Evolutionary conservation across 352 stramenopile species (phyloP).

Genomic region (Halophytophthora polymorphica): DNA sequence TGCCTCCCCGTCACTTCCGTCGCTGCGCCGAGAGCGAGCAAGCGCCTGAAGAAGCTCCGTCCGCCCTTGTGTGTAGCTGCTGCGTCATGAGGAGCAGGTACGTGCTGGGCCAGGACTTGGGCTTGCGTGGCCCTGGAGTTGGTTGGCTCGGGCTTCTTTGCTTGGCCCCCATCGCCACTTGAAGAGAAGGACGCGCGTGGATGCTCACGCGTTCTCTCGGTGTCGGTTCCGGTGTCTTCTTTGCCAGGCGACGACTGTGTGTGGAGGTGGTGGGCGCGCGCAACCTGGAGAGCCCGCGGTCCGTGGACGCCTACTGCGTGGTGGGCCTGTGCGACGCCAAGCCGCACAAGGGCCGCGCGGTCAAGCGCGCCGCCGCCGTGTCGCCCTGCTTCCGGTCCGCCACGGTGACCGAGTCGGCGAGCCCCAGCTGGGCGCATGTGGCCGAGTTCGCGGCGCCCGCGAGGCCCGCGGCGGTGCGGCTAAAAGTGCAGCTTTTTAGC

Average conservation of each 20-base stretch:
- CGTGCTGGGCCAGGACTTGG: no score
- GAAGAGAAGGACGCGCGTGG: no score
- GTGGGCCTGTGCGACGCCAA: constrained; percentile 36
- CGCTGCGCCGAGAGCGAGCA: background rate
- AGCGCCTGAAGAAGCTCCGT: background rate
- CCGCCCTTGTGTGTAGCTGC: constrained; percentile 1
- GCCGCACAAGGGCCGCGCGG: constrained; percentile 6
- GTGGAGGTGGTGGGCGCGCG: constrained; percentile 68
- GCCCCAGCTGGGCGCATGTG: constrained; percentile 44
- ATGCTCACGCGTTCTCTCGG: constrained; percentile 5
- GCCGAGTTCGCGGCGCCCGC: constrained; percentile 32
- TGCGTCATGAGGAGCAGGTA: no score
- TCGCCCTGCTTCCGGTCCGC: constrained; percentile 25
- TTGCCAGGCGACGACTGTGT: constrained; percentile 44
- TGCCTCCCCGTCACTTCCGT: background rate
- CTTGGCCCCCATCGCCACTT: no score
- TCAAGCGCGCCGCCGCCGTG: constrained; percentile 1
- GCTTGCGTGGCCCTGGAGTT: no score
- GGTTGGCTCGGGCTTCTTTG: no score
- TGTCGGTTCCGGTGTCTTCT: background rate
- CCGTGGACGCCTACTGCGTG: constrained; percentile 68
- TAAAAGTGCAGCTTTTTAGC: constrained; percentile 54
- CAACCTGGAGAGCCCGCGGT: constrained; percentile 61
- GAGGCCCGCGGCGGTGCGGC: constrained; percentile 15
- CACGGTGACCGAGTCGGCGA: constrained; percentile 30